Percentiles rank a stretch among this genome's conserved stretches.
These are phyloP conservation scores for Ettlia oleoabundans DNA, from an alignment of 139 green algal genomes.

Conservation along the genomic window DNA sequence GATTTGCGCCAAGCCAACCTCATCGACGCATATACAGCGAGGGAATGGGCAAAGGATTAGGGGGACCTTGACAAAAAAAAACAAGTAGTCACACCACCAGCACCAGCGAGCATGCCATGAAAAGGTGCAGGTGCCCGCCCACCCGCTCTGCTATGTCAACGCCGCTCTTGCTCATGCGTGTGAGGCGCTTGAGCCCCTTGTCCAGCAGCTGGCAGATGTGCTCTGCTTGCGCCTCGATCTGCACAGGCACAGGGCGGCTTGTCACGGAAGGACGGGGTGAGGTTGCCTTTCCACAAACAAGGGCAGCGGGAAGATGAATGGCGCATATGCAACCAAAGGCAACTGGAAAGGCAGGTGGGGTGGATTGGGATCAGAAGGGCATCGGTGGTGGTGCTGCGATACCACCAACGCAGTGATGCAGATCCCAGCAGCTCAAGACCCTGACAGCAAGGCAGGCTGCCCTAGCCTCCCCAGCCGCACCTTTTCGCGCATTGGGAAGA, in stretches of 20 bases:
- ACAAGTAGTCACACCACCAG: not conserved
- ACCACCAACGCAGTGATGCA: too few relatives aligned
- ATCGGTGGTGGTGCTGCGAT: not conserved
- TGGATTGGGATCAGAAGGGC: too few relatives aligned
- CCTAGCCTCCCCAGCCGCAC: not conserved
- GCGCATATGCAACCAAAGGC: too few relatives aligned
- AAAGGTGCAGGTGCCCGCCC: not conserved
- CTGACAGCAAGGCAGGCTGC: too few relatives aligned
- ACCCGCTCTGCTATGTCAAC: conserved; percentile 20
- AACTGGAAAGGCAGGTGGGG: too few relatives aligned
- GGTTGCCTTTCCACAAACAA: too few relatives aligned
- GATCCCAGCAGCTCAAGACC: too few relatives aligned
- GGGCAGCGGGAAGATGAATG: too few relatives aligned
- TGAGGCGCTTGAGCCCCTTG: conserved; percentile 26
- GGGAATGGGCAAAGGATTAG: too few relatives aligned
- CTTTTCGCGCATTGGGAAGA: conserved; percentile 31
- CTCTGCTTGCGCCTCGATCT: conserved; percentile 6
- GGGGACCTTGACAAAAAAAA: too few relatives aligned
- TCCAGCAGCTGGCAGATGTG: conserved; percentile 38
- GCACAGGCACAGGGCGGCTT: not conserved
- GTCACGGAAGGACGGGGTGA: not conserved
- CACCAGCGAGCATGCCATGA: not conserved
- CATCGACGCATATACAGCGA: too few relatives aligned
- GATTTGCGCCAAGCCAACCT: too few relatives aligned
- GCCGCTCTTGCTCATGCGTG: conserved; percentile 30